Base-by-base conservation (phyloP, 148 eudicot species). In the Rhododendron ferrugineum region DNA sequence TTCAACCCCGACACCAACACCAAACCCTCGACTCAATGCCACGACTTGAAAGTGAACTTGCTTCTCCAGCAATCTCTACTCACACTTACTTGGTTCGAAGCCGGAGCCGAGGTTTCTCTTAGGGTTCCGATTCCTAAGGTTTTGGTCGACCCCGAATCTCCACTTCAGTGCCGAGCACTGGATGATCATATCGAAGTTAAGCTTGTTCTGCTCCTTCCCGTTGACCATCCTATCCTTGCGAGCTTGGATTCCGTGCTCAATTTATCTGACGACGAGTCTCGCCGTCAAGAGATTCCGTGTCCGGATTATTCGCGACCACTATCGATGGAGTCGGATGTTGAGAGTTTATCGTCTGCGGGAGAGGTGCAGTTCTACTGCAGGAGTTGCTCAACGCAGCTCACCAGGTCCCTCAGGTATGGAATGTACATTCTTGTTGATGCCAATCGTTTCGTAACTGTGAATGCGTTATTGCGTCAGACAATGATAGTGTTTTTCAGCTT, bases 141-240 rank as follows among this genome's bases (percentile, higher is more conserved):
- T 88, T 90, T 97, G 85, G 83, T 93, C 2, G 99, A 97, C 85
- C 87, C 85, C 15, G 99, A 97, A 36, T 85, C 91, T 80, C 92
- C 96, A 2, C 42, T 94, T 54, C 85, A 56, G 83, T 90, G 86
- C 82, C 86, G 88, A 72, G 87, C 86, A 40, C 58, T 88, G 73
- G 92, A 92, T 13, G 98, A 95, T 88, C 92, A 94, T 85, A 87
- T 97, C 73, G 93, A 93, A 82, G 96, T 94, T 72, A 94, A 92
- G 81, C 79, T 95, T 76, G 87, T 83, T 64, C 87, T 97, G 77
- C 91, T 97, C 78, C 92, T 97, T 40, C 93, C 99, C 4, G 91
- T 95, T 83, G 98, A 97, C 86, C 96, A 97, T 52, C 98, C 98
- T 2, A 90, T 97, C 26, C 90, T 95, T 18, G 85, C 92, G 3